Evolutionary conservation across 305 asterid genomes (phyloP).

Genomic region (Coffea humblotiana): DNA sequence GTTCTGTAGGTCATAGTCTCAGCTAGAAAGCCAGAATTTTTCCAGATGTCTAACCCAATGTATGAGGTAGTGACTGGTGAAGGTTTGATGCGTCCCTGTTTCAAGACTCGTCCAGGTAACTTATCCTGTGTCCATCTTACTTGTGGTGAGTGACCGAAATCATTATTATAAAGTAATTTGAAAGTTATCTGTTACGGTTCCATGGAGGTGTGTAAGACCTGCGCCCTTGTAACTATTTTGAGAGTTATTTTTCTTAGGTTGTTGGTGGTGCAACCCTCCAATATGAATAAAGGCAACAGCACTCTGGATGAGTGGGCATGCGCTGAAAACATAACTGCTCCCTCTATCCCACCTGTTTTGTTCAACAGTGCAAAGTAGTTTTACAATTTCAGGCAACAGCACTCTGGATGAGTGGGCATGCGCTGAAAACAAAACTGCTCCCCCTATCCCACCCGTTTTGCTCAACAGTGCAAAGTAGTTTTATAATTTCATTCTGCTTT

Average conservation of each 20-base stretch:
- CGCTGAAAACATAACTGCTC: background rate
- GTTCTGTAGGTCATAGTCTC: conserved; percentile 73
- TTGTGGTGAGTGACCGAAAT: conserved; percentile 1
- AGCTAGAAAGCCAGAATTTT: conserved; percentile 90
- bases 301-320: background rate
- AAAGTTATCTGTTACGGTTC: background rate
- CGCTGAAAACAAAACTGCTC: background rate
- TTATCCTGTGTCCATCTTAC: background rate
- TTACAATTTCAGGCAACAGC: background rate
- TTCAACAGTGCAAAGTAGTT: too few relatives aligned
- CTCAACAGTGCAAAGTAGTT: too few relatives aligned
- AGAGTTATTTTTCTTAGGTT: background rate
- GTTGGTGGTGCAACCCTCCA: background rate
- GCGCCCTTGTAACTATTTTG: background rate
- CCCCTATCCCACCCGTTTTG: too few relatives aligned
- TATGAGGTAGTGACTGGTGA: conserved; percentile 92
- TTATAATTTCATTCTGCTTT: background rate
- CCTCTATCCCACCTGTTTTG: too few relatives aligned
- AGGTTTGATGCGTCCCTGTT: conserved; percentile 96
- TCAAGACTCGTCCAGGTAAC: conserved; percentile 77
- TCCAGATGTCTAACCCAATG: conserved; percentile 88
- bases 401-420: background rate
- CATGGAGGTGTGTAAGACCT: background rate
- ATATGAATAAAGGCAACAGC: background rate
- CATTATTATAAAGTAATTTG: background rate